phyloP scores from a whole-genome alignment of 306 rosid species.

The Quercus berberidifolia region DNA sequence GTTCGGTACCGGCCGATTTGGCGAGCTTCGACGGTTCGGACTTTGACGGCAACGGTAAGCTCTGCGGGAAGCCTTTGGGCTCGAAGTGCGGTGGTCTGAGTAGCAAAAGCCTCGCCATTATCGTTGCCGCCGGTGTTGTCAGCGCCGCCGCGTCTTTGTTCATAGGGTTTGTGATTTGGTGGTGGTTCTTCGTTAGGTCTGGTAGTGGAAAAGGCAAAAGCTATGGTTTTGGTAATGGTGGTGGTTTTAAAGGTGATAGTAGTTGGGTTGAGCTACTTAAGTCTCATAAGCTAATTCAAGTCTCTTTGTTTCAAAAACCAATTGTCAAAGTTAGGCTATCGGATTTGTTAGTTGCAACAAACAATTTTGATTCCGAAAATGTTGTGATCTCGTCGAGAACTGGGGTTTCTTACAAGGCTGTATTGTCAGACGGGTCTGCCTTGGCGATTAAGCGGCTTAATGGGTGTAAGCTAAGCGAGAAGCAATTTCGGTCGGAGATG shows the following conservation, averaged over 20 bases:
- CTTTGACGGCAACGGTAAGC: constrained; percentile 41
- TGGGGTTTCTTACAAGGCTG: constrained; percentile 54
- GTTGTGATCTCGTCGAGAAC: constrained; percentile 44
- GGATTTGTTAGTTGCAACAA: constrained; percentile 43
- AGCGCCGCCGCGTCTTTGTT: constrained; percentile 48
- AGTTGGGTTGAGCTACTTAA: constrained; percentile 42
- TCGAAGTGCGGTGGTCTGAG: constrained; percentile 47
- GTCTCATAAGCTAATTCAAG: constrained; percentile 44
- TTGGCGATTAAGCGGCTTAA: constrained; percentile 44
- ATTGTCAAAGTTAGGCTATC: constrained; percentile 45
- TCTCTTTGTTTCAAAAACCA: constrained; percentile 57
- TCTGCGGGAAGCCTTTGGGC: constrained; percentile 49
- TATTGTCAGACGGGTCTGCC: constrained; percentile 55
- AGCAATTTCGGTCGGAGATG: constrained; percentile 50
- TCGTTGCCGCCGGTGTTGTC: constrained; percentile 46
- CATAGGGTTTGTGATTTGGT: constrained; percentile 46
- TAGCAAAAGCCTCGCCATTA: constrained; percentile 40
- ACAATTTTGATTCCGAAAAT: constrained; percentile 34
- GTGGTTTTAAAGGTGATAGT: constrained; percentile 12
- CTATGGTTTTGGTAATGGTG: constrained; percentile 10
- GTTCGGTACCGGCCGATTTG: constrained; percentile 40
- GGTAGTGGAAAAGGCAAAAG: constrained; percentile 20
- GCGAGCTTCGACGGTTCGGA: constrained; percentile 21
- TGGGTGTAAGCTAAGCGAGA: constrained; percentile 44
- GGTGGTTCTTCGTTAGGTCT: constrained; percentile 45